Base-by-base conservation (phyloP, 2,329 filamentous ascomycete genomes). In the Clonostachys solani region DNA sequence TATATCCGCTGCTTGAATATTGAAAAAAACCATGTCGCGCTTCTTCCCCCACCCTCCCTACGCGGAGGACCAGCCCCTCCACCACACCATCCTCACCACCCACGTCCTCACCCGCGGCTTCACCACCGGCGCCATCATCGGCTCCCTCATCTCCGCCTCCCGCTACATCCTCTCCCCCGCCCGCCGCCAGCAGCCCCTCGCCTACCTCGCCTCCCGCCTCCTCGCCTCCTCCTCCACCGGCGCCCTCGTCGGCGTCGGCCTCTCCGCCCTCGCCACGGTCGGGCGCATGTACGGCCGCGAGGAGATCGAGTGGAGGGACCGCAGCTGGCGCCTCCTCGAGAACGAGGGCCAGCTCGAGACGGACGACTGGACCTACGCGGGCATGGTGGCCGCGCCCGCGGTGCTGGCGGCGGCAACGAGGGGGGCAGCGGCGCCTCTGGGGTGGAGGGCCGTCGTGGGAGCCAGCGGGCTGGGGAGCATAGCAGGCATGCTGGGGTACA, bases 251-350 rank as follows among this genome's bases (percentile, higher is more conserved):
- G 76, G 72, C 1, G 56, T 73, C 1, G 70, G 67, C 1, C 50
- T 79, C 2, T 62, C 75, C 19, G 63, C 64, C 2, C 49, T 74
- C 5, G 73, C 65, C 52, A 65, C 80, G 5, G 59, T 63, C 29
- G 67, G 57, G 0, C 66, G 73, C 3, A 85, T 86, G 81, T 64
- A 64, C 46, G 79, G 76, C 0, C 68, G 71, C 15, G 73, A 80
- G 53, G 68, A 75, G 38, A 78, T 86, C 33, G 81, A 86, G 61
- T 86, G 82, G 82, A 64, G 76, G 56, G 82, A 86, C 57, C 69
- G 83, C 16, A 74, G 74, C 47, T 86, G 82, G 81, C 67, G 83
- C 33, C 57, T 87, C 44, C 54, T 83, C 40, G 78, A 78, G 62
- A 85, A 78, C 52, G 59, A 63, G 38, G 74, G 77, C 0, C 81